Percentiles rank a stretch among this genome's conserved stretches.
Conservation (phyloP, 2,329 filamentous ascomycete genomes). For the Samsoniella hepiali region DNA sequence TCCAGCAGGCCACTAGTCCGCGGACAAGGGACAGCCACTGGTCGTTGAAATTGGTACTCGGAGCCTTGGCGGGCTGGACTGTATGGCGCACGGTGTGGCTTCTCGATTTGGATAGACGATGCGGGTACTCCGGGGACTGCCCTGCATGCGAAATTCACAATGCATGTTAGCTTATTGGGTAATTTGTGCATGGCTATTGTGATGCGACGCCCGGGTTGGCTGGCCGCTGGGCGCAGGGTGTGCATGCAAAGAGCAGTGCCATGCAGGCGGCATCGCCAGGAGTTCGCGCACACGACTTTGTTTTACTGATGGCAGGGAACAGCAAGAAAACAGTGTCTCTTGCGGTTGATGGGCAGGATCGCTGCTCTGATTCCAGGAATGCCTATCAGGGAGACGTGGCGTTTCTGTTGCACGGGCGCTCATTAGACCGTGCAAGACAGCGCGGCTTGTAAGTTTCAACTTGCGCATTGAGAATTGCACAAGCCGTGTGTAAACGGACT, state of each 20-base stretch:
- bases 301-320: neutral
- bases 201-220: constrained; percentile 7
- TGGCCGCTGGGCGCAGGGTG: neutral
- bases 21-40: constrained; percentile 11
- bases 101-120: constrained; percentile 16
- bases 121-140: constrained; percentile 13
- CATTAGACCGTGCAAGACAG: constrained; percentile 1
- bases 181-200: constrained; percentile 3
- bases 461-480: neutral
- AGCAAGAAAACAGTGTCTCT: neutral
- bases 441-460: constrained; percentile 11
- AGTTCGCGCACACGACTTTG: neutral
- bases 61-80: constrained; percentile 3
- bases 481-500: neutral
- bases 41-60: constrained; percentile 6
- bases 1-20: constrained; percentile 3
- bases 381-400: constrained; percentile 7
- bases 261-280: constrained; percentile 1
- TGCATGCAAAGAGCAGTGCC: neutral
- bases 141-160: constrained; percentile 17
- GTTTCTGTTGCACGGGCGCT: constrained; percentile 2
- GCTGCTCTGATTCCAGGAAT: neutral
- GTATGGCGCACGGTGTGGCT: constrained; percentile 16
- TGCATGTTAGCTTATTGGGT: constrained; percentile 18
- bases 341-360: neutral